These are phyloP conservation scores for Jaltomata sinuosa DNA, from an alignment of 257 asterid species.

Conservation along the genomic window DNA sequence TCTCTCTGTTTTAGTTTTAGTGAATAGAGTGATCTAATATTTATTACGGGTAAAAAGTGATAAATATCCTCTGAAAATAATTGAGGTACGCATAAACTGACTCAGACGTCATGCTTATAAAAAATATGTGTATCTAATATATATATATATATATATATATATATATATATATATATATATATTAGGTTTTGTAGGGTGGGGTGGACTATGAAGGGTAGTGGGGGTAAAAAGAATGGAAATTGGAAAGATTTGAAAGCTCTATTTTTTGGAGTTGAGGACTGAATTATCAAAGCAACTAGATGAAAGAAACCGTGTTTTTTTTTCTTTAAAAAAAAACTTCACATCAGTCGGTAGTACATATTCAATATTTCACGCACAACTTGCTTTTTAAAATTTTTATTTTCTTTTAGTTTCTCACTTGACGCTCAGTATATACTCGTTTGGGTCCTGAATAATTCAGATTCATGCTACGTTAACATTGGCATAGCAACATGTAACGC, in stretches of 20 bases:
- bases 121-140: too few relatives aligned
- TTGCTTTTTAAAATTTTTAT: not conserved
- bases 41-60: too few relatives aligned
- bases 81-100: too few relatives aligned
- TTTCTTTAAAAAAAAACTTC: not conserved
- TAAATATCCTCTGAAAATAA: too few relatives aligned
- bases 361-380: slow-evolving; percentile 3
- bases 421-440: fast-evolving
- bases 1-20: too few relatives aligned
- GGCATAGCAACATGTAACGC: too few relatives aligned
- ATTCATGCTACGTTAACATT: fast-evolving
- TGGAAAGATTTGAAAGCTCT: not conserved
- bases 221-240: not conserved
- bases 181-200: slow-evolving; percentile 1
- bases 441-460: fast-evolving
- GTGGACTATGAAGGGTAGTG: not conserved
- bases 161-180: too few relatives aligned
- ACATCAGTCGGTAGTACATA: not conserved
- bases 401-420: not conserved
- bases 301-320: slow-evolving; percentile 3
- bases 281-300: slow-evolving; percentile 2
- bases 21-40: too few relatives aligned
- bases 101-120: too few relatives aligned
- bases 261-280: not conserved
- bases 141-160: too few relatives aligned